These are phyloP conservation scores for Entomortierella beljakovae DNA, from an alignment of 192 early-diverging fungal species.

Conservation along the genomic window DNA sequence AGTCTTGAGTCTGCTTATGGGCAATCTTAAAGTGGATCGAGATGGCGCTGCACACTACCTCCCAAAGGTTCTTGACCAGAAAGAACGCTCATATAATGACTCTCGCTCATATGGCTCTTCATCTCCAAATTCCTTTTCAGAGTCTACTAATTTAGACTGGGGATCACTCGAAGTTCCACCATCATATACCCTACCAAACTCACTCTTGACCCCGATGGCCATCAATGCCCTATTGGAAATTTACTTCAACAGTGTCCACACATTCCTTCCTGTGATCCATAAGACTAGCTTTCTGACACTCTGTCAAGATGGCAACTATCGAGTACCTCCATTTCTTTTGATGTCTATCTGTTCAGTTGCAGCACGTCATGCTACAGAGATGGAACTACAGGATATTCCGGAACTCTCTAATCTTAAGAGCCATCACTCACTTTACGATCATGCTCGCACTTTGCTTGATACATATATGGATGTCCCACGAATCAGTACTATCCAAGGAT, in stretches of 20 bases:
- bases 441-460: slow-evolving; percentile 53
- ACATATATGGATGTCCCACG: slow-evolving; percentile 63
- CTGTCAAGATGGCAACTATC: slow-evolving; percentile 45
- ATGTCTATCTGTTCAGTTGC: slow-evolving; percentile 68
- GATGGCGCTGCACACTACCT: slow-evolving; percentile 42
- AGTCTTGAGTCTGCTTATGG: slow-evolving; percentile 34
- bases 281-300: slow-evolving; percentile 61
- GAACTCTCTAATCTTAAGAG: slow-evolving; percentile 41
- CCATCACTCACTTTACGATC: slow-evolving; percentile 46
- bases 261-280: slow-evolving; percentile 68
- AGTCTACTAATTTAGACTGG: slow-evolving; percentile 38
- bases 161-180: slow-evolving; percentile 21
- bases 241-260: slow-evolving; percentile 69
- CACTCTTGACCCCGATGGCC: slow-evolving; percentile 40
- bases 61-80: slow-evolving; percentile 30
- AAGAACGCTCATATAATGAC: slow-evolving; percentile 47
- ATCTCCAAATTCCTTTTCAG: slow-evolving; percentile 10
- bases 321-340: slow-evolving; percentile 61
- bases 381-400: slow-evolving; percentile 48
- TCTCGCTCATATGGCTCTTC: slow-evolving; percentile 26
- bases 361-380: slow-evolving; percentile 49
- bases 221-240: slow-evolving; percentile 53
- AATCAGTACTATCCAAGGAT: slow-evolving; percentile 64
- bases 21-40: slow-evolving; percentile 34
- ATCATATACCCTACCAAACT: slow-evolving; percentile 39